Conservation (phyloP, 1,284 basidiomycete species). For the Ustilago crameri region DNA sequence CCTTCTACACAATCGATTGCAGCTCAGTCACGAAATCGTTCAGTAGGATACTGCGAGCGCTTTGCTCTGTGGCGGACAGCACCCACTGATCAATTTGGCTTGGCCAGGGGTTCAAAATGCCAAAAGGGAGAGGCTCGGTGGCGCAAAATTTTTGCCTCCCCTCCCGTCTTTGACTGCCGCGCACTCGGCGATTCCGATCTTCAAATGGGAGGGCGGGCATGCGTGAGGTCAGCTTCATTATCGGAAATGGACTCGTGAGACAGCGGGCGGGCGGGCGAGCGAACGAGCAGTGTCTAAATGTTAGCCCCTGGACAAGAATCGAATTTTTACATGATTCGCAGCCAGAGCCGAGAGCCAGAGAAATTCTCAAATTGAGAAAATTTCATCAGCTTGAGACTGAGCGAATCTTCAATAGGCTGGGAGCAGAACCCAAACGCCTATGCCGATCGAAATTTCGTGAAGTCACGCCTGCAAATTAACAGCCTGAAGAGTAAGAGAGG, state of each 20-base stretch:
- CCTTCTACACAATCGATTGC: background rate
- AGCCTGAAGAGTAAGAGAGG: too few species aligned
- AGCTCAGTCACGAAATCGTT: background rate
- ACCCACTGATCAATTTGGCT: background rate
- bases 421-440: too few species aligned
- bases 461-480: too few species aligned
- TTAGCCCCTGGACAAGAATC: too few species aligned
- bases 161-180: background rate
- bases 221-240: constrained; percentile 9
- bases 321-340: too few species aligned
- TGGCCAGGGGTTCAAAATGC: background rate
- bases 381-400: too few species aligned
- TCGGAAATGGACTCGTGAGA: background rate
- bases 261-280: background rate
- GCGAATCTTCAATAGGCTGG: too few species aligned
- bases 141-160: constrained; percentile 9
- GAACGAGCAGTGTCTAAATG: too few species aligned
- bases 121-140: background rate
- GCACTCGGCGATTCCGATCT: background rate
- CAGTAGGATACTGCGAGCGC: too few species aligned
- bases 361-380: too few species aligned
- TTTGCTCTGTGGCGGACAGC: background rate
- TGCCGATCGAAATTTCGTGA: too few species aligned
- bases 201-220: background rate
- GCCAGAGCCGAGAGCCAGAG: too few species aligned